Base-by-base conservation (phyloP, 2,329 filamentous ascomycete genomes). In the Claviceps sp. region DNA sequence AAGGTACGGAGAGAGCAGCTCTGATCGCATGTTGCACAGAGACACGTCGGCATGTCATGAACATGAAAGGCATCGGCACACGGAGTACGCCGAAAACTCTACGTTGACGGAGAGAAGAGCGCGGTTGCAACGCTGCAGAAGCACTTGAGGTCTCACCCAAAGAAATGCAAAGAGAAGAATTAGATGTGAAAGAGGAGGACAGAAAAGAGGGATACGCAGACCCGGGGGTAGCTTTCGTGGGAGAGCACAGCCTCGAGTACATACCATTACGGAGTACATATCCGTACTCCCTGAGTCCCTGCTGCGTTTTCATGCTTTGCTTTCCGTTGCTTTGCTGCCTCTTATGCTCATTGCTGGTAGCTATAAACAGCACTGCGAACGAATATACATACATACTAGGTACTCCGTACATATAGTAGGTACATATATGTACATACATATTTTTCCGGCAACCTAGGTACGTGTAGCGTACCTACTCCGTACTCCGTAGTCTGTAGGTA, bases 71-170 rank as follows among this genome's bases (percentile, higher is more conserved):
- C 50, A 48, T 36, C 48, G 38, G 38, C 17, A 20, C 45, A 22
- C 49, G 44, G 44, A 39, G 20, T 50, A 40, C 49, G 44, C 44
- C 44, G 43, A 40, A 26, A 29, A 29, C 26, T 34, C 37, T 36
- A 22, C 38, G 23, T 34, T 23, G 45, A 47, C 51, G 51, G 51
- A 53, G 38, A 50, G 47, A 53, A 53, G 47, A 53, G 51, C 44
- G 51, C 51, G 43, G 17, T 40, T 40, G 44, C 17, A 23, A 44
- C 47, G 45, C 47, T 45, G 37, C 44, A 50, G 38, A 42, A 34
- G 29, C 45, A 47, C 29, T 47, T 11, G 26, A 29, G 22, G 29
- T 34, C 29, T 34, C 29, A 11, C 29, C 29, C 8, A 34, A 34
- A 4, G 29, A 11, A 11, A 34, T 11, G 29, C 4, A 45, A 45